Evolutionary conservation across 495 filamentous ascomycete species (phyloP).

Genomic region (Penicillium mononematosum): DNA sequence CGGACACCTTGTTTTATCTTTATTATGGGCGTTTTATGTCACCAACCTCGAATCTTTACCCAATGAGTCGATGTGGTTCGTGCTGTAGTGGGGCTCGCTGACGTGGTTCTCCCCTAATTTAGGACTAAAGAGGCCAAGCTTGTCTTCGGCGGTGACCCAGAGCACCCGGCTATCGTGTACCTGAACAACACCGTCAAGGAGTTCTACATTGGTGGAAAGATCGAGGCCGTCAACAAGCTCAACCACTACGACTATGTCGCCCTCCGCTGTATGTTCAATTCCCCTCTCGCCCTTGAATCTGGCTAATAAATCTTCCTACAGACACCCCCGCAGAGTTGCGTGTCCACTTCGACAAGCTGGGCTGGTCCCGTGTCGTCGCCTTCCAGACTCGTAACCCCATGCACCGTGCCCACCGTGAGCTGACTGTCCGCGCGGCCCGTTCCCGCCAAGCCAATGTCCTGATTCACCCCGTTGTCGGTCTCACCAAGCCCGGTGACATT

Average conservation of each 20-base stretch:
- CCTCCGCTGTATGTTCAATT: conserved; percentile 72
- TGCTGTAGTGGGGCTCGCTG: conserved; percentile 31
- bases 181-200: conserved; percentile 76
- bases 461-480: conserved; percentile 96
- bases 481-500: conserved; percentile 98
- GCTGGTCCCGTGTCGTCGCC: conserved; percentile 93
- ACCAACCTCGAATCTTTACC: conserved; percentile 10
- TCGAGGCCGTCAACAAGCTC: conserved; percentile 89
- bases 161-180: conserved; percentile 91
- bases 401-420: conserved; percentile 96
- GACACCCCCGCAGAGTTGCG: conserved; percentile 94
- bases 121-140: conserved; percentile 86
- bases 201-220: conserved; percentile 91
- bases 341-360: conserved; percentile 97
- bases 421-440: conserved; percentile 95
- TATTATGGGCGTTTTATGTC: conserved; percentile 3
- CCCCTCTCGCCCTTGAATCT: not conserved
- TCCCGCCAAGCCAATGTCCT: conserved; percentile 95
- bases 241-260: conserved; percentile 99
- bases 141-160: conserved; percentile 91
- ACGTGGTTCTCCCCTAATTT: conserved; percentile 39
- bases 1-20: conserved; percentile 2
- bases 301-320: conserved; percentile 30
- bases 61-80: conserved; percentile 12
- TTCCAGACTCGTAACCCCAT: conserved; percentile 99